These are phyloP conservation scores for Jacaranda copaia DNA, from an alignment of 257 asterid genomes.

Conservation along the genomic window DNA sequence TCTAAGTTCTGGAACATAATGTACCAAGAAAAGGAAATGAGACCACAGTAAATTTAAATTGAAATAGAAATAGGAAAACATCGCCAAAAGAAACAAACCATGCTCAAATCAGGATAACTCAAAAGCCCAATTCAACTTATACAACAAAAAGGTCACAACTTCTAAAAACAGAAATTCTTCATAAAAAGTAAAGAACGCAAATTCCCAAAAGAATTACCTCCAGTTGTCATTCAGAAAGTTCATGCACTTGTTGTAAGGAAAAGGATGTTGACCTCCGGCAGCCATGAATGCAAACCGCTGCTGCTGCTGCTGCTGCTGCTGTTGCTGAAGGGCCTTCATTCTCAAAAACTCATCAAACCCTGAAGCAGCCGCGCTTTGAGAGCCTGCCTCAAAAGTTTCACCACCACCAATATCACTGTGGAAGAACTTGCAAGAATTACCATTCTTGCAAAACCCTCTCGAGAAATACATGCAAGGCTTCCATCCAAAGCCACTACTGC, in stretches of 20 bases:
- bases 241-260: slow-evolving; percentile 55
- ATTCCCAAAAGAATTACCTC: slow-evolving; percentile 48
- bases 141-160: slow-evolving; percentile 1
- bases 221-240: slow-evolving; percentile 57
- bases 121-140: not conserved
- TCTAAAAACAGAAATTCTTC: not conserved
- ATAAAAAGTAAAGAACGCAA: not conserved
- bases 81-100: not conserved
- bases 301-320: slow-evolving; percentile 75
- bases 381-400: slow-evolving; percentile 52
- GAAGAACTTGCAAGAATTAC: slow-evolving; percentile 65
- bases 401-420: slow-evolving; percentile 47
- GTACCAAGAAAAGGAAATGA: not conserved
- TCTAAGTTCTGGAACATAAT: not conserved
- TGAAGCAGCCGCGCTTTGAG: slow-evolving; percentile 55
- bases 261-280: slow-evolving; percentile 56
- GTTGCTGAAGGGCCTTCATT: slow-evolving; percentile 71
- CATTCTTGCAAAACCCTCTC: slow-evolving; percentile 84
- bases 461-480: slow-evolving; percentile 80
- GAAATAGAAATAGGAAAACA: not conserved
- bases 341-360: slow-evolving; percentile 69
- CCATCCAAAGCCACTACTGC: slow-evolving; percentile 63
- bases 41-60: not conserved
- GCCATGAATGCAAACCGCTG: slow-evolving; percentile 71
- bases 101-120: not conserved